phyloP scores from a whole-genome alignment of 2,329 filamentous ascomycete genomes.

The Pseudogymnoascus sp. region DNA sequence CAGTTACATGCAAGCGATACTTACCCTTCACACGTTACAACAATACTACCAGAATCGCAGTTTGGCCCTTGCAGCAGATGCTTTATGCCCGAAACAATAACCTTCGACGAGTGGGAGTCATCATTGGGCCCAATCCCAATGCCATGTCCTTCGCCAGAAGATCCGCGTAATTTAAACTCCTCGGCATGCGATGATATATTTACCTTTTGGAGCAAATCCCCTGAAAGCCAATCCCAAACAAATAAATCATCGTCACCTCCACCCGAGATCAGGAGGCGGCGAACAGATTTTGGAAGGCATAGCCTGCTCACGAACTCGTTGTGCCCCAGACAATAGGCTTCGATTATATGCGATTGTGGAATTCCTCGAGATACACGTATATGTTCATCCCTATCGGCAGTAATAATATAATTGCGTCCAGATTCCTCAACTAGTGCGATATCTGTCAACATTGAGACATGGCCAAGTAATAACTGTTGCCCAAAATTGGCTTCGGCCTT shows the following conservation, averaged over 20 bases:
- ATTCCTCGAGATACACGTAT: conserved; percentile 78
- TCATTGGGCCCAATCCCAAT: conserved; percentile 11
- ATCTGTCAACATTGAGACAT: conserved; percentile 90
- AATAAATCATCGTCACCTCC: conserved; percentile 75
- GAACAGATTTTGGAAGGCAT: conserved; percentile 50
- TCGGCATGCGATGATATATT: conserved; percentile 42
- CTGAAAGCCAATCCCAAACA: conserved; percentile 68
- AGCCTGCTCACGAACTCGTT: conserved; percentile 75
- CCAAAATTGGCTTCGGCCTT: conserved; percentile 51
- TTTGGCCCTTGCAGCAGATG: conserved; percentile 23
- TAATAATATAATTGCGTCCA: conserved; percentile 53
- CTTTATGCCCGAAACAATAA: conserved; percentile 31
- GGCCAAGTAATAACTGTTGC: conserved; percentile 73
- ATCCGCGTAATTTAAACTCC: conserved; percentile 27
- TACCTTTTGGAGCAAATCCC: conserved; percentile 44
- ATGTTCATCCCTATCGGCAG: conserved; percentile 69
- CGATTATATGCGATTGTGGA: conserved; percentile 81
- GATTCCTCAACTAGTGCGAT: conserved; percentile 51
- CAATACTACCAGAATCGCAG: conserved; percentile 35
- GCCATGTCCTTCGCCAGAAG: conserved; percentile 8
- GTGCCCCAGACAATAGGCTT: conserved; percentile 84
- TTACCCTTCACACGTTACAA: conserved; percentile 54
- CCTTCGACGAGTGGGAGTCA: conserved; percentile 20
- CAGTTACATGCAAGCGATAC: conserved; percentile 18
- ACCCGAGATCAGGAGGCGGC: conserved; percentile 69